phyloP scores from a whole-genome alignment of 805 yeast species.

The Sugiyamaella smithiae region DNA sequence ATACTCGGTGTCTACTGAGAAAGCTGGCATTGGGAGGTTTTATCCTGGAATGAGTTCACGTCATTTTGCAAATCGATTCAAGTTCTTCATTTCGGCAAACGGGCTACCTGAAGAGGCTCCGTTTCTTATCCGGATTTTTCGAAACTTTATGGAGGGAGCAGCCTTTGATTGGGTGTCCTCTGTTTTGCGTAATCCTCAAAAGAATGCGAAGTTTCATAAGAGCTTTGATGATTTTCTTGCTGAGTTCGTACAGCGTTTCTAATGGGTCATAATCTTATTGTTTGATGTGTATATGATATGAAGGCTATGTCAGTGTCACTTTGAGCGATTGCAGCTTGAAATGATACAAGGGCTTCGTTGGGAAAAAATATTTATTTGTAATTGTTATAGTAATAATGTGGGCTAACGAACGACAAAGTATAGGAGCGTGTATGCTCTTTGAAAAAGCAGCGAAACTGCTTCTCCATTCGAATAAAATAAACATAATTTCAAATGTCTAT shows the following conservation, averaged over 20 bases:
- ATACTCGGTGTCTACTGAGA: neutral
- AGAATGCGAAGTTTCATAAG: neutral
- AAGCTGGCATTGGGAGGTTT: neutral
- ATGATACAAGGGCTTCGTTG: no score
- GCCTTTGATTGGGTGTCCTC: slow-evolving; percentile 8
- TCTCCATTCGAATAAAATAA: no score
- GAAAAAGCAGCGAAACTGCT: no score
- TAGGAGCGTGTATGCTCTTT: no score
- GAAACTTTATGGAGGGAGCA: slow-evolving; percentile 1
- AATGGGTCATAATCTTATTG: no score
- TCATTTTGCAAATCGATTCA: slow-evolving; percentile 1
- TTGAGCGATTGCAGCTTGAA: no score
- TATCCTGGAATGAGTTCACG: slow-evolving; percentile 10
- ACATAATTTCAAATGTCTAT: no score
- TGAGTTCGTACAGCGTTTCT: neutral
- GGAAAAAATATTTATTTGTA: no score
- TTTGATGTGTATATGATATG: no score
- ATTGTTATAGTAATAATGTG: no score
- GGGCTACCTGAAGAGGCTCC: slow-evolving; percentile 4
- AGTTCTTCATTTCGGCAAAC: neutral
- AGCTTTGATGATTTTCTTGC: slow-evolving; percentile 1
- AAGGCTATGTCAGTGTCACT: no score
- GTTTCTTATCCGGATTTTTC: slow-evolving; percentile 3
- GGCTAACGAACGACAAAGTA: no score
- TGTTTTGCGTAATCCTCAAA: neutral